Evolutionary conservation across 2,329 filamentous ascomycete genomes (phyloP), one percentile per base, ranked within the genome.

Genomic region (Blumeriella jaapii): DNA sequence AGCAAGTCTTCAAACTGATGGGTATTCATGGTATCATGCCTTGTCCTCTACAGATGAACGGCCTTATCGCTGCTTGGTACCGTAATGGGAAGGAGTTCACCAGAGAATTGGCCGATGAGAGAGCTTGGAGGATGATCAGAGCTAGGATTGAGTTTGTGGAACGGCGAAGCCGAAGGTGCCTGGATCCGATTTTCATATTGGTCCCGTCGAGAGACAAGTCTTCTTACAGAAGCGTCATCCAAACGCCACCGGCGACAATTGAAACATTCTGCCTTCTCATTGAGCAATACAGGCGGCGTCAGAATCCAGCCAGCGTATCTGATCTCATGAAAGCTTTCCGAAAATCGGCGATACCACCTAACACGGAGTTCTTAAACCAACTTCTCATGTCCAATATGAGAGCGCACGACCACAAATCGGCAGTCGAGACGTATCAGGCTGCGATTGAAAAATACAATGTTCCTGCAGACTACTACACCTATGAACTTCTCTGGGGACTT

Each of bases 241-340:
- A 55, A 14, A 56, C 65, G 3, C 64, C 79, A 67, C 61, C 65
- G 29, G 83, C 82, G 2, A 85, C 70, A 3, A 67, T 81, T 26
- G 83, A 91, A 57, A 91, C 83, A 0, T 89, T 89, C 52, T 78
- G 71, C 3, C 66, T 91, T 9, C 63, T 91, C 19, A 71, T 84
- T 1, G 69, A 82, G 40, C 74, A 82, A 53, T 89, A 85, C 52
- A 71, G 72, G 32, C 62, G 73, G 27, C 71, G 77, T 12, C 64
- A 68, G 11, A 64, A 78, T 12, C 68, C 75, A 23, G 54, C 60
- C 10, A 67, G 68, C 37, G 65, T 84, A 32, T 61, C 70, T 30
- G 61, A 68, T 33, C 61, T 89, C 4, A 77, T 74, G 57, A 63
- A 70, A 19, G 71, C 73, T 2, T 74, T 84, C 43, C 61, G 64